Conservation (phyloP, 768 basidiomycete genomes). For the Kwoniella dejecticola region DNA sequence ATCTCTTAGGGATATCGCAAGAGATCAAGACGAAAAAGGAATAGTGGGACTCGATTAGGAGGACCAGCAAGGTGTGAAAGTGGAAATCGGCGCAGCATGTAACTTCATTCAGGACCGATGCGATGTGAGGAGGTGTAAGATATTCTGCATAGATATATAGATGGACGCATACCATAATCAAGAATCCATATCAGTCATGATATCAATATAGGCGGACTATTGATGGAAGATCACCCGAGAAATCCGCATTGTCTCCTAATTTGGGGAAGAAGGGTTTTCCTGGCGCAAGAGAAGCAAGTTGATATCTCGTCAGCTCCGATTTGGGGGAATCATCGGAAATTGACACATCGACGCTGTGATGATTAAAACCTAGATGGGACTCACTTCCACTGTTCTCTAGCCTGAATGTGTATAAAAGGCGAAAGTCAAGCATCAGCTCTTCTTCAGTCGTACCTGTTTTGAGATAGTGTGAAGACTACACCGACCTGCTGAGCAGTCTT, state of each 20-base stretch:
- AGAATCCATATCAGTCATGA: not conserved
- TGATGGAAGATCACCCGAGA: constrained; percentile 9
- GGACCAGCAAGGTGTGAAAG: too few relatives aligned
- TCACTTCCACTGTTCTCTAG: constrained; percentile 38
- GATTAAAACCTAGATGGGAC: too few relatives aligned
- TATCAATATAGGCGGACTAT: too few relatives aligned
- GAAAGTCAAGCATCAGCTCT: too few relatives aligned
- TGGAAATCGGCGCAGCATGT: too few relatives aligned
- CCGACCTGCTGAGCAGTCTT: constrained; percentile 27
- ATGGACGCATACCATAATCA: not conserved
- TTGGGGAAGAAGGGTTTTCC: constrained; percentile 30
- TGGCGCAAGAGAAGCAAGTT: not conserved
- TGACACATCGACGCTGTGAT: too few relatives aligned
- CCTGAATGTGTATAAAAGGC: not conserved
- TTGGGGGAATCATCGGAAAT: too few relatives aligned
- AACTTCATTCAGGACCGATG: too few relatives aligned
- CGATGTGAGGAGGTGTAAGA: too few relatives aligned
- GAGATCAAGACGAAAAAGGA: constrained; percentile 33
- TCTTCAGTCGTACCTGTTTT: too few relatives aligned
- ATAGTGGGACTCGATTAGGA: not conserved
- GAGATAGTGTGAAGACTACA: not conserved
- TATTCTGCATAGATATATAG: not conserved
- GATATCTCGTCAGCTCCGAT: constrained; percentile 9
- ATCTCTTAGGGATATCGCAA: constrained; percentile 1
- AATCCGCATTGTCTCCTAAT: constrained; percentile 30